Conservation (phyloP, 805 yeast genomes). For the Jamesozyma jinghongensis region DNA sequence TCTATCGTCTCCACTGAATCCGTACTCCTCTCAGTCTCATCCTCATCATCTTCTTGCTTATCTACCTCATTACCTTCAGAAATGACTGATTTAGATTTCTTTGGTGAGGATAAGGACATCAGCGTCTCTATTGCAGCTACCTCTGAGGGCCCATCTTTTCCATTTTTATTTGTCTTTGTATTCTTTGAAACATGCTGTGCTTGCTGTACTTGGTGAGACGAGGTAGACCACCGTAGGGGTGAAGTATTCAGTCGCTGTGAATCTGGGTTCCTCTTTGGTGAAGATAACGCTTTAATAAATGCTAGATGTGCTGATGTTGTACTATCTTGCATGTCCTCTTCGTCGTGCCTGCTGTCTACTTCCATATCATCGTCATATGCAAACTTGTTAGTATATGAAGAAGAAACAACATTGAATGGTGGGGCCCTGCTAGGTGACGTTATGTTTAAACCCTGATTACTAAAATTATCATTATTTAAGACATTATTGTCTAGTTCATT, state of each 20-base stretch:
- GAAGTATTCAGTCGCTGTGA: constrained; percentile 1
- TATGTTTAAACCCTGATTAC: background rate
- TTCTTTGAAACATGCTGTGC: background rate
- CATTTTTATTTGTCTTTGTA: constrained; percentile 1
- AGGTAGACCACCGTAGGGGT: constrained; percentile 1
- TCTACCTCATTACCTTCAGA: constrained; percentile 1
- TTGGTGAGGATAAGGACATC: constrained; percentile 35
- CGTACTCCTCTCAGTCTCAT: background rate
- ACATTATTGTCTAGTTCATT: constrained; percentile 7
- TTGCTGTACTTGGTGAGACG: background rate
- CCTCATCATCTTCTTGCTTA: constrained; percentile 1
- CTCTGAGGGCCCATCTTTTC: constrained; percentile 24
- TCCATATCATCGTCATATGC: constrained; percentile 8
- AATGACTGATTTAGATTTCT: constrained; percentile 14
- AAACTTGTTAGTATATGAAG: constrained; percentile 9
- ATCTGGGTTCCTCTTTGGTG: constrained; percentile 1
- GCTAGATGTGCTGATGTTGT: constrained; percentile 35
- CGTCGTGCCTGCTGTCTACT: no score
- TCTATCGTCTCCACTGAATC: background rate
- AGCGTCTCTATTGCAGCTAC: constrained; percentile 36
- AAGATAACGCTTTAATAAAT: constrained; percentile 32
- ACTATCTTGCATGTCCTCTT: constrained; percentile 12
- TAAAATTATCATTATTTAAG: background rate
- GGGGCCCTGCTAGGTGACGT: constrained; percentile 1
- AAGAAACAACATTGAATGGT: background rate